Conservation (phyloP, 2,329 filamentous ascomycete genomes). For the Cladorrhinum sp. region DNA sequence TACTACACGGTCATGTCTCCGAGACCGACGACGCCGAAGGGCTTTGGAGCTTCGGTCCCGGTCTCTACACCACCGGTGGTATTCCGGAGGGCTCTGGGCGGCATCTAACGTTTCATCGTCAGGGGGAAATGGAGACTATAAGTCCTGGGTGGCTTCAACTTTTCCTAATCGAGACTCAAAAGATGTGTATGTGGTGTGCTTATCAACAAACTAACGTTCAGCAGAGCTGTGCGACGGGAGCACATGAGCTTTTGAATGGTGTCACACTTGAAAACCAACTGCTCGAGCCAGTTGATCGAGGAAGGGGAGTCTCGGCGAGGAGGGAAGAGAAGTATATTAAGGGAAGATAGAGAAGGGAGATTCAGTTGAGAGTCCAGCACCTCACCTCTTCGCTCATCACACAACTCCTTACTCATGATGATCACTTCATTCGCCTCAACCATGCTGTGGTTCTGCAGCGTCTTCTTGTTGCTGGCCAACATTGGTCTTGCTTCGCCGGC, state of each 20-base stretch:
- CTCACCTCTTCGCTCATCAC: neutral
- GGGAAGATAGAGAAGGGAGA: neutral
- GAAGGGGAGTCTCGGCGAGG: neutral
- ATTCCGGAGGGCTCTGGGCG: conserved; percentile 1
- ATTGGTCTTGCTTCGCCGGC: neutral
- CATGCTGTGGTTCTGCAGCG: neutral
- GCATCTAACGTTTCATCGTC: neutral
- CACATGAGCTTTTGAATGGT: neutral
- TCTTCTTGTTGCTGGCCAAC: neutral
- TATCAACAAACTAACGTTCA: neutral
- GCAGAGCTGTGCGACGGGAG: neutral
- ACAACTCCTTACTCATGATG: neutral
- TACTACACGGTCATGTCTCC: neutral
- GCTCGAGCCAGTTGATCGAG: neutral
- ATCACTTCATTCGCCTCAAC: neutral
- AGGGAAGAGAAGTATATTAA: neutral
- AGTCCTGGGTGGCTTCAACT: conserved; percentile 6
- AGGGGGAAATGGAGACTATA: neutral
- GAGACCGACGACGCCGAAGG: neutral
- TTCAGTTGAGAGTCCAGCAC: neutral
- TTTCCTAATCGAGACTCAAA: neutral
- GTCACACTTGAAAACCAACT: neutral
- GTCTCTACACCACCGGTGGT: neutral
- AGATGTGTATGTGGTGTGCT: neutral
- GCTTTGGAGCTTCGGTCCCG: neutral